Base-by-base conservation (phyloP, 2,329 filamentous ascomycete genomes). In the Exutisphaerella laricina region DNA sequence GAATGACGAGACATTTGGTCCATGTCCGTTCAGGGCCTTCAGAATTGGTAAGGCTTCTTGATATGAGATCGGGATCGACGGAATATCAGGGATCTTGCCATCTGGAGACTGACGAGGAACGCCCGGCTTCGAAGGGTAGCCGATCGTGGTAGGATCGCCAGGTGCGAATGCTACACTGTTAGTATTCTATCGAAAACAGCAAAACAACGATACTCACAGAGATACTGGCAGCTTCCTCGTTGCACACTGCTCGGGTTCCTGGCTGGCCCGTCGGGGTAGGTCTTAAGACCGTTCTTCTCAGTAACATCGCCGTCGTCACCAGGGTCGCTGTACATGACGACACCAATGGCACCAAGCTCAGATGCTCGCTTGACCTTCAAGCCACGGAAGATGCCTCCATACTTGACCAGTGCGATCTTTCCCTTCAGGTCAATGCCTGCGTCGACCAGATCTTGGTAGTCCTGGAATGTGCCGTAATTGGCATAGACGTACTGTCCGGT, bases 341-440 rank as follows among this genome's bases (percentile, higher is more conserved):
- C 74, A n/a, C 88, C 90, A 32, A 92, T 71, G 78, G 92, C 90
- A 25, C 89, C 90, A 13, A 94, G 72, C 56, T 96, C 88, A 64
- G 94, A 85, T 1, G 90, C 90, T 38, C 88, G 79, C 72, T 94
- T 95, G 43, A 96, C 80, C 66, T 96, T 97, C 50, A 97, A 73
- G 1, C 89, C 90, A 41, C 90, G 78, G 71, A 96, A 95, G 48
- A 90, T 81, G 33, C 78, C 74, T 12, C 90, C 90, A 61, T 97
- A 96, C 59, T 85, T 88, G 31, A 78, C 83, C 48, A 97, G 70
- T 1, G 86, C 88, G 54, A 97, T 90, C 66, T 94, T 94, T 35
- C 88, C 90, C 53, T 82, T 64, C 29, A 97, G 69, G 45, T 77
- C 80, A 44, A 96, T 67, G 52, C 88, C 87, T 26, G 85, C 83